phyloP scores from a whole-genome alignment of 306 rosid species.

The Rubus parviflorus region DNA sequence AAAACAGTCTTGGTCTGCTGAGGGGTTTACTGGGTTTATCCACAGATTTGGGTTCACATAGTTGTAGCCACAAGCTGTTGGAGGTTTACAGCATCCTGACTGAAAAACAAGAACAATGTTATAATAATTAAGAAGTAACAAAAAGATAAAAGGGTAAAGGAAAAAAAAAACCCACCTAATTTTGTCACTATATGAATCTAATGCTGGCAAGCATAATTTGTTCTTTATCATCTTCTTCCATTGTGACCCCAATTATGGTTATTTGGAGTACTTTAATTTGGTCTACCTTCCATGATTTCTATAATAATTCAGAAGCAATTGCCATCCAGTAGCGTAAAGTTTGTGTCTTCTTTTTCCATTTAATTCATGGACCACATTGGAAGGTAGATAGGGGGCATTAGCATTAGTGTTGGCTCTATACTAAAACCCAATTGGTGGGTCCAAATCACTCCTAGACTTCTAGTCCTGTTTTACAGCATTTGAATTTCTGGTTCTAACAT shows the following conservation, averaged over 20 bases:
- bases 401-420: slow-evolving; percentile 8
- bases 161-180: slow-evolving; percentile 21
- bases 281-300: slow-evolving; percentile 29
- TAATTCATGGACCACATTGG: slow-evolving; percentile 22
- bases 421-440: slow-evolving; percentile 8
- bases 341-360: not conserved
- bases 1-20: slow-evolving; percentile 74
- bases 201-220: slow-evolving; percentile 31
- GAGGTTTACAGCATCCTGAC: slow-evolving; percentile 97
- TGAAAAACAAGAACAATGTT: slow-evolving; percentile 27
- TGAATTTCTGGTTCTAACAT: not conserved
- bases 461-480: not conserved
- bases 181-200: slow-evolving; percentile 12
- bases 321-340: not conserved
- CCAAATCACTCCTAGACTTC: slow-evolving; percentile 10
- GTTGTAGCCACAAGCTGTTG: slow-evolving; percentile 67
- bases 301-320: slow-evolving; percentile 11
- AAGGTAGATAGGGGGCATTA: slow-evolving; percentile 18
- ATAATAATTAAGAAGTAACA: not conserved
- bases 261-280: slow-evolving; percentile 24
- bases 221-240: slow-evolving; percentile 28
- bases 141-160: not conserved
- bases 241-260: slow-evolving; percentile 16
- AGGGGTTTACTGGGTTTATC: slow-evolving; percentile 66
- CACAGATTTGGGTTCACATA: slow-evolving; percentile 74